Percentiles rank a stretch among this genome's conserved stretches.
Evolutionary conservation across 345 rosid genomes (phyloP).

Genomic region (Turnera subulata): DNA sequence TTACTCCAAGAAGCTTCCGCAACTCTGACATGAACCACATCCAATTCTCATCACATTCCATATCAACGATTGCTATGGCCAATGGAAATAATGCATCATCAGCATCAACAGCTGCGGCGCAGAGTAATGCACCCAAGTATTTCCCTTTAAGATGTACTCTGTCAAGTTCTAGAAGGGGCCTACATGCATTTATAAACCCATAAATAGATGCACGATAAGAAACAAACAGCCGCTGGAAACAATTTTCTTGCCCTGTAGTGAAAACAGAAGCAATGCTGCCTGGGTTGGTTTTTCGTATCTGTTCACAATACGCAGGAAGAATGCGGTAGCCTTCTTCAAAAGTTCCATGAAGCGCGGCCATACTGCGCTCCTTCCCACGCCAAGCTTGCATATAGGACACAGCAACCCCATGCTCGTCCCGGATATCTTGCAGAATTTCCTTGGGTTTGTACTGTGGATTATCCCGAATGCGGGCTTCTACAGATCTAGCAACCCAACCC

Average conservation of each 20-base stretch:
- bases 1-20: constrained; percentile 91
- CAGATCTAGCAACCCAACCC: constrained; percentile 99
- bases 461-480: constrained; percentile 85
- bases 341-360: constrained; percentile 99
- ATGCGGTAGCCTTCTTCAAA: constrained; percentile 93
- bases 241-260: constrained; percentile 78
- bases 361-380: constrained; percentile 99
- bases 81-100: constrained; percentile 80
- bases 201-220: constrained; percentile 87
- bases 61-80: constrained; percentile 84
- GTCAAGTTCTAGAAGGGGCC: constrained; percentile 94
- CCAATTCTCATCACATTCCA: constrained; percentile 89
- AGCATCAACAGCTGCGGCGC: constrained; percentile 96
- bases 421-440: constrained; percentile 90
- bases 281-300: constrained; percentile 69
- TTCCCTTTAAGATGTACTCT: constrained; percentile 91
- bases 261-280: constrained; percentile 92
- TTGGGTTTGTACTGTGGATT: constrained; percentile 96
- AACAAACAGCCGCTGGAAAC: constrained; percentile 91
- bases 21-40: constrained; percentile 96
- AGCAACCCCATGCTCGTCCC: constrained; percentile 94
- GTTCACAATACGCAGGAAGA: constrained; percentile 90
- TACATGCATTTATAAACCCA: constrained; percentile 83
- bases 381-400: constrained; percentile 99
- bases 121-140: constrained; percentile 76